Evolutionary conservation across 2,329 filamentous ascomycete genomes (phyloP).

Genomic region (Aspergillus jensenii): DNA sequence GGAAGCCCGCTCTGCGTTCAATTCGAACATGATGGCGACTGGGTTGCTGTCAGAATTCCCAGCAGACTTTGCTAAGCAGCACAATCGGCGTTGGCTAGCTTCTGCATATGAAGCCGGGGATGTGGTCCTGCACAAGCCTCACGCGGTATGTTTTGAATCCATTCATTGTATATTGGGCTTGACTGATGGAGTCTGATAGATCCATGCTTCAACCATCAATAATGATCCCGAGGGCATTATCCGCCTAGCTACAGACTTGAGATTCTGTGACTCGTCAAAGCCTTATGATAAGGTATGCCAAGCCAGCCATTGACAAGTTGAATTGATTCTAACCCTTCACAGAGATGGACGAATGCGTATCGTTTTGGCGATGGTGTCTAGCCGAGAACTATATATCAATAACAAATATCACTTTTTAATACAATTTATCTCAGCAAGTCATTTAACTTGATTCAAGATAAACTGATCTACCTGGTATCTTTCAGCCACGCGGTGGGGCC

Average conservation of each 20-base stretch:
- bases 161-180: background rate
- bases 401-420: background rate
- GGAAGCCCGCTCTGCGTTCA: slow-evolving; percentile 54
- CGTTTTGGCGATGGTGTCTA: slow-evolving; percentile 35
- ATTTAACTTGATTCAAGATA: background rate
- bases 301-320: background rate
- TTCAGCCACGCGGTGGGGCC: no score
- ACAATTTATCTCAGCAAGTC: background rate
- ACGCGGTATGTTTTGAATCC: slow-evolving; percentile 26
- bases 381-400: background rate
- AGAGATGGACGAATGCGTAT: slow-evolving; percentile 44
- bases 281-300: slow-evolving; percentile 48
- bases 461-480: no score
- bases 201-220: slow-evolving; percentile 59
- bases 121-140: slow-evolving; percentile 45
- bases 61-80: slow-evolving; percentile 43
- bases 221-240: slow-evolving; percentile 53
- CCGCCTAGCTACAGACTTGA: slow-evolving; percentile 56
- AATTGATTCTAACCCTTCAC: background rate
- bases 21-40: slow-evolving; percentile 59
- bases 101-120: slow-evolving; percentile 57
- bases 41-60: slow-evolving; percentile 55
- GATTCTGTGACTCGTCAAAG: slow-evolving; percentile 54
- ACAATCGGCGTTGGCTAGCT: slow-evolving; percentile 51
- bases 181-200: slow-evolving; percentile 35